Evolutionary conservation across 495 filamentous ascomycete species (phyloP).

Genomic region (Penicillium simplicissimum): DNA sequence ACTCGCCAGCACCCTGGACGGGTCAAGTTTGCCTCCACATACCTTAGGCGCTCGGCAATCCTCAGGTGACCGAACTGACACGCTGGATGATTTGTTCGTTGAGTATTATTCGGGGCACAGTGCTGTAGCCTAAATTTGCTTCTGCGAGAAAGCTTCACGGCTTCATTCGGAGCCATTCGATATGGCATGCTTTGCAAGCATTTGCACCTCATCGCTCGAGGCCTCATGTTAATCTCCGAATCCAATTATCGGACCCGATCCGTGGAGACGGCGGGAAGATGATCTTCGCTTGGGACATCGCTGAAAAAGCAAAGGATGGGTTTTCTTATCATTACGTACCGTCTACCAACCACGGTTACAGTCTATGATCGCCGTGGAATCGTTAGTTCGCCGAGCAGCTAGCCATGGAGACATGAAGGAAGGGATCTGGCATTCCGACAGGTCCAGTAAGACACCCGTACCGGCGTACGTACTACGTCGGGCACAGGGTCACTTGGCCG

Average conservation of each 20-base stretch:
- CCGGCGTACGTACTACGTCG: background rate
- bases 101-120: background rate
- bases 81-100: no score
- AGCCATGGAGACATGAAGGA: background rate
- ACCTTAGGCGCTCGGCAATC: background rate
- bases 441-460: background rate
- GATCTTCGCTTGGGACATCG: background rate
- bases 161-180: background rate
- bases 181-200: background rate
- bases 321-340: conserved; percentile 18
- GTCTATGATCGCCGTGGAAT: background rate
- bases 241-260: background rate
- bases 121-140: background rate
- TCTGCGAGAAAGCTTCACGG: background rate
- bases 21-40: background rate
- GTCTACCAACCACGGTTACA: background rate
- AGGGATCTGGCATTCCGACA: background rate
- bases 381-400: background rate
- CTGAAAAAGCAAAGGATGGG: background rate
- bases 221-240: background rate
- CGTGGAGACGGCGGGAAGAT: background rate
- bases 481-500: conserved; percentile 20
- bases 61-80: background rate
- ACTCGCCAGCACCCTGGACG: background rate
- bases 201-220: background rate